Conservation (phyloP, 768 basidiomycete species). For the Collybia mongolica region DNA sequence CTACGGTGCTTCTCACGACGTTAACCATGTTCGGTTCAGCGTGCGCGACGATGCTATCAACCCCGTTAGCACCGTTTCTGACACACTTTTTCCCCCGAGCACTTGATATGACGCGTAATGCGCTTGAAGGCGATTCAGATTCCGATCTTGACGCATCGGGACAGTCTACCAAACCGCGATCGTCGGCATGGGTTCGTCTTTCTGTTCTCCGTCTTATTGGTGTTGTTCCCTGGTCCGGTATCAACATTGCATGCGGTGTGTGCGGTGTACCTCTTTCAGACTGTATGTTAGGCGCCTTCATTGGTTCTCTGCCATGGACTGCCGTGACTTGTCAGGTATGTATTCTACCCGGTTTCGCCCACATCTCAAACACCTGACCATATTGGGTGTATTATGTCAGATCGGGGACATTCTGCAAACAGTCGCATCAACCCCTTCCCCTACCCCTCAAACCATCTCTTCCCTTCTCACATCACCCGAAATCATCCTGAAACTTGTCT, state of each 20-base stretch:
- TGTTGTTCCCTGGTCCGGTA: slow-evolving; percentile 94
- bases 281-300: slow-evolving; percentile 80
- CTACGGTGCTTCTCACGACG: slow-evolving; percentile 76
- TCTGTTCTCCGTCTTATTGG: slow-evolving; percentile 88
- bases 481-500: slow-evolving; percentile 79
- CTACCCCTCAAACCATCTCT: slow-evolving; percentile 76
- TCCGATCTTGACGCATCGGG: slow-evolving; percentile 34
- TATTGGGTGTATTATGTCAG: slow-evolving; percentile 33
- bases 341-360: slow-evolving; percentile 18
- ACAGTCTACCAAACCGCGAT: slow-evolving; percentile 27
- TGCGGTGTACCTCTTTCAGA: slow-evolving; percentile 76
- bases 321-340: slow-evolving; percentile 87
- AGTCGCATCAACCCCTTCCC: slow-evolving; percentile 69
- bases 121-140: slow-evolving; percentile 68
- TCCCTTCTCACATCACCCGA: slow-evolving; percentile 81
- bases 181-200: slow-evolving; percentile 78
- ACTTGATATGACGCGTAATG: slow-evolving; percentile 79
- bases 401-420: slow-evolving; percentile 88
- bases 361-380: slow-evolving; percentile 7
- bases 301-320: slow-evolving; percentile 86
- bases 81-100: slow-evolving; percentile 81
- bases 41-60: slow-evolving; percentile 75
- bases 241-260: slow-evolving; percentile 95
- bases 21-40: slow-evolving; percentile 88
- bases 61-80: slow-evolving; percentile 83